Conservation (phyloP, 257 asterid species). For the Scutellaria galericulata region DNA sequence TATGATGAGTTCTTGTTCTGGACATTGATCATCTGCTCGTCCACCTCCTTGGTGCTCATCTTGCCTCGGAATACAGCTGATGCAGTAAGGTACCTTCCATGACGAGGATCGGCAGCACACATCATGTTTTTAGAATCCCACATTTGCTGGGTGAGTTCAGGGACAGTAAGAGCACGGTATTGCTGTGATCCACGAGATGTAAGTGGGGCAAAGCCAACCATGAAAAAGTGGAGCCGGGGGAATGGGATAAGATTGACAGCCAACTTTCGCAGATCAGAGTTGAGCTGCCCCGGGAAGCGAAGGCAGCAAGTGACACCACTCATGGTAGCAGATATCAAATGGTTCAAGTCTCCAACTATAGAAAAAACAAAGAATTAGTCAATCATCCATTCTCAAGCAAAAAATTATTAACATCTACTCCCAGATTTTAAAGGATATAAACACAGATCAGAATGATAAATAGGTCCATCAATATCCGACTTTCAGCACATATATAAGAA, state of each 20-base stretch:
- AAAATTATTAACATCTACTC: neutral
- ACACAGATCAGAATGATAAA: neutral
- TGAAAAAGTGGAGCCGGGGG: slow-evolving; percentile 57
- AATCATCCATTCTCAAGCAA: neutral
- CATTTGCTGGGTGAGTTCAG: slow-evolving; percentile 63
- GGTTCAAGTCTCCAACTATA: slow-evolving; percentile 56
- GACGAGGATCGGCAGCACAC: slow-evolving; percentile 62
- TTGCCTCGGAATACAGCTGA: slow-evolving; percentile 62
- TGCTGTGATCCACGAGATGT: slow-evolving; percentile 65
- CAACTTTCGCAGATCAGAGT: slow-evolving; percentile 51
- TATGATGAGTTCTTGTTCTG: slow-evolving; percentile 60
- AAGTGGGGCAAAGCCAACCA: slow-evolving; percentile 60
- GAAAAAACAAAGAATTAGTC: neutral
- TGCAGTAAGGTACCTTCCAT: slow-evolving; percentile 56
- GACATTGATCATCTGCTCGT: slow-evolving; percentile 55
- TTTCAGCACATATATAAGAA: neutral
- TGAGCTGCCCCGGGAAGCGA: slow-evolving; percentile 60
- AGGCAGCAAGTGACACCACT: slow-evolving; percentile 66
- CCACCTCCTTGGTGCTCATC: slow-evolving; percentile 60
- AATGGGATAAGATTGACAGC: slow-evolving; percentile 58
- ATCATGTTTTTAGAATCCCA: slow-evolving; percentile 62
- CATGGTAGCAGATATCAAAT: slow-evolving; percentile 61
- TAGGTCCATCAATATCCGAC: neutral
- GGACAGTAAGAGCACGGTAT: slow-evolving; percentile 54
- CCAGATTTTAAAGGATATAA: neutral